Percentiles rank a stretch among this genome's conserved stretches.
These are phyloP conservation scores for Chamaenerion angustifolium DNA, from an alignment of 345 rosid species.

Conservation along the genomic window DNA sequence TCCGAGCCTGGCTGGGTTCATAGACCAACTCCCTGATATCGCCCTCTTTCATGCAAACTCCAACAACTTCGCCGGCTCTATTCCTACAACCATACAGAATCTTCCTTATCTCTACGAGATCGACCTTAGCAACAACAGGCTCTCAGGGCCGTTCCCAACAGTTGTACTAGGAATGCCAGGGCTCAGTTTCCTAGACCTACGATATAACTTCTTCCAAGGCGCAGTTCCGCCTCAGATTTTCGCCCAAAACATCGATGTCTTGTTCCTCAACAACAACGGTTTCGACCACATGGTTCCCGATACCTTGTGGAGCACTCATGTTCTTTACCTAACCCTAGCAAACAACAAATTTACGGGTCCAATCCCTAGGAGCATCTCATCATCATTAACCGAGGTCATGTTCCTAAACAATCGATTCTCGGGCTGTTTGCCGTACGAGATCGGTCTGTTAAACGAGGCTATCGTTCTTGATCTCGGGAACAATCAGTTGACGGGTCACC, in stretches of 20 bases:
- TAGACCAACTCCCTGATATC: conserved; percentile 57
- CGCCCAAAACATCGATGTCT: conserved; percentile 39
- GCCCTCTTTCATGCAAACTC: conserved; percentile 87
- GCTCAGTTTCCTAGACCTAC: conserved; percentile 54
- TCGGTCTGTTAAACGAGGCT: conserved; percentile 48
- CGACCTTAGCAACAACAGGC: conserved; percentile 64
- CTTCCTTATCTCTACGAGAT: conserved; percentile 75
- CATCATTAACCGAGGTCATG: conserved; percentile 42
- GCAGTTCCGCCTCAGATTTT: conserved; percentile 62
- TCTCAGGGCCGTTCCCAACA: conserved; percentile 61
- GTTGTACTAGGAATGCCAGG: conserved; percentile 40
- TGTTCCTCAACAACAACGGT: conserved; percentile 59
- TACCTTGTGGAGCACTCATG: conserved; percentile 27
- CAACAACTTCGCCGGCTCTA: conserved; percentile 49
- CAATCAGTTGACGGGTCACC: conserved; percentile 52
- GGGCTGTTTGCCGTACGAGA: conserved; percentile 64
- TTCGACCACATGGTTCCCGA: conserved; percentile 43
- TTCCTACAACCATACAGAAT: conserved; percentile 40
- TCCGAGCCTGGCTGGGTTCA: conserved; percentile 60
- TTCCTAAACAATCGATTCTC: conserved; percentile 51
- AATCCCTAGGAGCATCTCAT: conserved; percentile 42
- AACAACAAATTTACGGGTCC: conserved; percentile 65
- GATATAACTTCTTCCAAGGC: conserved; percentile 61
- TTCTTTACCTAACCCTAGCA: conserved; percentile 56
- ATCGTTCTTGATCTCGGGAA: conserved; percentile 44